Evolutionary conservation across 108 stramenopile species (phyloP).

Genomic region (Discostella stelligeroides): DNA sequence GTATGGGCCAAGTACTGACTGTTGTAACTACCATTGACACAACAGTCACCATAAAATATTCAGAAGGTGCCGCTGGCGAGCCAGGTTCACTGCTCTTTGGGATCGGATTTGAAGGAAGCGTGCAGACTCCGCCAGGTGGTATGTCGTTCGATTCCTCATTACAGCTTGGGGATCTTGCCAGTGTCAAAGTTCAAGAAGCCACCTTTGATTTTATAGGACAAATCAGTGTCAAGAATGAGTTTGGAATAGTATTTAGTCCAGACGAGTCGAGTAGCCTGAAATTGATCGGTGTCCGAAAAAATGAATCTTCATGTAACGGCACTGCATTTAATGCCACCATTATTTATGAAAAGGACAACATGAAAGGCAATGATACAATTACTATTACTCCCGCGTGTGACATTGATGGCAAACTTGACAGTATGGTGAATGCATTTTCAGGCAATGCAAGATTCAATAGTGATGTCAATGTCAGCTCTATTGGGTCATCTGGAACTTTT

Average conservation of each 20-base stretch:
- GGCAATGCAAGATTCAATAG: neutral
- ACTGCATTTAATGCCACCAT: slow-evolving; percentile 16
- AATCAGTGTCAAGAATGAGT: slow-evolving; percentile 7
- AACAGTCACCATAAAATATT: slow-evolving; percentile 13
- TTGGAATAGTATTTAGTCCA: slow-evolving; percentile 27
- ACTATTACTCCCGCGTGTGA: neutral
- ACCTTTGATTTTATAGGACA: slow-evolving; percentile 9
- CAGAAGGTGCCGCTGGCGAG: slow-evolving; percentile 1
- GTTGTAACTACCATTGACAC: slow-evolving; percentile 10
- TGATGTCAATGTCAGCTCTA: slow-evolving; percentile 17
- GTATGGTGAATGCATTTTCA: slow-evolving; percentile 1
- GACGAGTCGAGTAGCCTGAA: slow-evolving; percentile 14
- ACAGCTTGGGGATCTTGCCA: slow-evolving; percentile 34
- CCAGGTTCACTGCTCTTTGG: slow-evolving; percentile 23
- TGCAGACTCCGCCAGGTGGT: slow-evolving; percentile 6
- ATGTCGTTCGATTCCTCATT: slow-evolving; percentile 22
- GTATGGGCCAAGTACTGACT: slow-evolving; percentile 22
- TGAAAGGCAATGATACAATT: slow-evolving; percentile 7
- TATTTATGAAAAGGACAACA: slow-evolving; percentile 2
- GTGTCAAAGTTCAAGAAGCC: slow-evolving; percentile 23
- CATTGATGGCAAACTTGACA: neutral
- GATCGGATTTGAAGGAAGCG: slow-evolving; percentile 15
- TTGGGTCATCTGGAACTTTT: slow-evolving; percentile 13
- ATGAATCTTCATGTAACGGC: neutral
- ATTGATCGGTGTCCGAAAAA: neutral